A percentile compares a stretch with the other conserved stretches of the same genome.
Evolutionary conservation across 1,284 basidiomycete species (phyloP).

Genomic region (Microbotryum violaceum): DNA sequence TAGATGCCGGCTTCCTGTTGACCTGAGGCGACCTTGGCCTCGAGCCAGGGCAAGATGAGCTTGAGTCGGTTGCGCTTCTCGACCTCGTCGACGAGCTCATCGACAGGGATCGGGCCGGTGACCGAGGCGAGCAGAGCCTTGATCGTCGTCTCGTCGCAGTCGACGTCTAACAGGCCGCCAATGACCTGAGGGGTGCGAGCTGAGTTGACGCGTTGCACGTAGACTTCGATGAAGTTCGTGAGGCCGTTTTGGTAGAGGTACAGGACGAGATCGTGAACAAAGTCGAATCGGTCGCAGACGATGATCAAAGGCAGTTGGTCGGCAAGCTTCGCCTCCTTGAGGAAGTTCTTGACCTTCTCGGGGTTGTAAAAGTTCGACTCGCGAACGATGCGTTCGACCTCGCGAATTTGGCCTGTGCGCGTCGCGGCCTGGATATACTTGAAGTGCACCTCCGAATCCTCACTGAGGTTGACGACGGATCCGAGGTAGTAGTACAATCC

Average conservation of each 20-base stretch:
- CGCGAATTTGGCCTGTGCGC: conserved; percentile 94
- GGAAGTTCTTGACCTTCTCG: conserved; percentile 99
- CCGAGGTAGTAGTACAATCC: conserved; percentile 97
- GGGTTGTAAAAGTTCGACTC: conserved; percentile 98
- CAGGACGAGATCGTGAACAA: conserved; percentile 96
- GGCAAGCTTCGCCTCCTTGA: conserved; percentile 85
- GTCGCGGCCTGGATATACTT: conserved; percentile 99
- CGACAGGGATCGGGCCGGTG: conserved; percentile 93
- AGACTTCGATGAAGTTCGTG: conserved; percentile 96
- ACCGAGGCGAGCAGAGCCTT: conserved; percentile 89
- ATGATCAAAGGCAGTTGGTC: conserved; percentile 99
- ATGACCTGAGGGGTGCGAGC: conserved; percentile 97
- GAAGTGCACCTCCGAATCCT: conserved; percentile 97
- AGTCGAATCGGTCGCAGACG: conserved; percentile 99
- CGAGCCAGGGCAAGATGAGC: conserved; percentile 94
- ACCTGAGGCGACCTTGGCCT: conserved; percentile 82
- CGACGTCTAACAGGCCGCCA: conserved; percentile 93
- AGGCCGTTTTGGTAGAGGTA: conserved; percentile 98
- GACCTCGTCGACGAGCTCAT: conserved; percentile 94
- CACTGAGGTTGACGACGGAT: conserved; percentile 92
- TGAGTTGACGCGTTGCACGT: conserved; percentile 97
- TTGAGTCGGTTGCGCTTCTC: conserved; percentile 94
- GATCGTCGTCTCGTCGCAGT: conserved; percentile 94
- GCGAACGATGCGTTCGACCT: conserved; percentile 96
- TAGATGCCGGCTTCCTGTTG: conserved; percentile 87